Percentiles rank a stretch among this genome's conserved stretches.
Evolutionary conservation across 306 rosid genomes (phyloP).

Genomic region (Astragalus glycyphyllos): DNA sequence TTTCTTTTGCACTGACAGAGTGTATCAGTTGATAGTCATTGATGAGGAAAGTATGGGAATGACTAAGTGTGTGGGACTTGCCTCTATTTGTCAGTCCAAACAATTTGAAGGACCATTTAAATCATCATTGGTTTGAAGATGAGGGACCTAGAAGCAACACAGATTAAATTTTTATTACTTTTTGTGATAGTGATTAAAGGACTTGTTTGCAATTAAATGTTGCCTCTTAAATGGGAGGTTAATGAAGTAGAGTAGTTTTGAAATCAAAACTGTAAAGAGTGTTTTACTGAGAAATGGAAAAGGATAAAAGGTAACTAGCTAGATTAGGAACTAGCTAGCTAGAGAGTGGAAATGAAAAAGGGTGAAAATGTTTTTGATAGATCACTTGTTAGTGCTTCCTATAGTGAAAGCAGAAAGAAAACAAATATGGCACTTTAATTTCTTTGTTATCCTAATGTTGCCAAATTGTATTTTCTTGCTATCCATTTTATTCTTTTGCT

Average conservation of each 20-base stretch:
- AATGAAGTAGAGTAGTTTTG: conserved; percentile 11
- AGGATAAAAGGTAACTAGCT: conserved; percentile 9
- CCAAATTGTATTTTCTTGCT: conserved; percentile 38
- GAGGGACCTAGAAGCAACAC: conserved; percentile 44
- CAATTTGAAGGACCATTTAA: conserved; percentile 21
- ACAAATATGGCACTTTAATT: conserved; percentile 36
- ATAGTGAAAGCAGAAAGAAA: conserved; percentile 32
- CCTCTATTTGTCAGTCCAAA: conserved; percentile 48
- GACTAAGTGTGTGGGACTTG: conserved; percentile 55
- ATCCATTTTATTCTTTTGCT: conserved; percentile 29
- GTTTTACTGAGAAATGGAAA: conserved; percentile 17
- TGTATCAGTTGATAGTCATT: conserved; percentile 52
- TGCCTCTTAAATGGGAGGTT: not conserved
- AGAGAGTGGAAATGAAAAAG: conserved; percentile 30
- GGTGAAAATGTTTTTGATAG: conserved; percentile 34
- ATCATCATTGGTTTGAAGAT: conserved; percentile 48
- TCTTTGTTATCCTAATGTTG: conserved; percentile 16
- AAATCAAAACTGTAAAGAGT: conserved; percentile 2
- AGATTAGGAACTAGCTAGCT: conserved; percentile 20
- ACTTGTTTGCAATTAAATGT: conserved; percentile 13
- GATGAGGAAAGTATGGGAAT: conserved; percentile 62
- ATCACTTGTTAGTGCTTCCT: conserved; percentile 36
- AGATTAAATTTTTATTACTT: conserved; percentile 9
- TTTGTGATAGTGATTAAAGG: conserved; percentile 39
- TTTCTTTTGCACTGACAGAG: conserved; percentile 79